Evolutionary conservation across 2,329 filamentous ascomycete species (phyloP), one percentile per base, ranked within the genome.

Genomic region (Xylariaceae sp.): DNA sequence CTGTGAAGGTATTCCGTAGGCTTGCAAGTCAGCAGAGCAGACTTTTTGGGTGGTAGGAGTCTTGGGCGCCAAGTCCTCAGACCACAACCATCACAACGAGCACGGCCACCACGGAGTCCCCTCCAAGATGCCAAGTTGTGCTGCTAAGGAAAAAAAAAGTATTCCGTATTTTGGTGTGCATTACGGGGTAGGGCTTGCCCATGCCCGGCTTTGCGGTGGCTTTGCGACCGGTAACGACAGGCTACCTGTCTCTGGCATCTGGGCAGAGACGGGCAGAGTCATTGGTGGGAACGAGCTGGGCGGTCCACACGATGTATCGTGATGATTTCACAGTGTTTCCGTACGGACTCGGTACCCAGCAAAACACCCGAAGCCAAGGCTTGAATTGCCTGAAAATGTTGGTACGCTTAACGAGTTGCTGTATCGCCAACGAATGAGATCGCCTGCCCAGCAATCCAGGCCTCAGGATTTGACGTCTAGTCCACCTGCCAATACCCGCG

Each of bases 331-430:
- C 13, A 41, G 37, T 41, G 37, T 41, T 10, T 10, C 13, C 23
- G 23, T 30, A 30, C 23, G 23, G 23, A 30, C 23, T 30, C 23
- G 23, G 37, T 41, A 41, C 37, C 37, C 13, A 13, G 41, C 5
- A 56, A 50, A 56, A 41, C 41, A 56, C 55, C 51, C 54, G 58
- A 60, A 57, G 54, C 60, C 57, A 61, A 61, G 60, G 54, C 48
- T 17, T 34, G 10, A 53, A 60, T 57, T 57, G 53, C 55, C 60
- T 58, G 57, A 54, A 53, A 18, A 56, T 50, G 47, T 51, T 51
- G 54, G 44, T 23, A 53, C 51, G 54, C 57, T 62, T 55, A 41
- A 51, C 23, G 52, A 17, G 47, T 18, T 35, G 57, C 8, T 41
- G 48, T 15, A 41, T 15, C 17, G 57, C 8, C 51, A 41, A 54